Base-by-base conservation (phyloP, 1,284 basidiomycete species). In the Malassezia psittaci region DNA sequence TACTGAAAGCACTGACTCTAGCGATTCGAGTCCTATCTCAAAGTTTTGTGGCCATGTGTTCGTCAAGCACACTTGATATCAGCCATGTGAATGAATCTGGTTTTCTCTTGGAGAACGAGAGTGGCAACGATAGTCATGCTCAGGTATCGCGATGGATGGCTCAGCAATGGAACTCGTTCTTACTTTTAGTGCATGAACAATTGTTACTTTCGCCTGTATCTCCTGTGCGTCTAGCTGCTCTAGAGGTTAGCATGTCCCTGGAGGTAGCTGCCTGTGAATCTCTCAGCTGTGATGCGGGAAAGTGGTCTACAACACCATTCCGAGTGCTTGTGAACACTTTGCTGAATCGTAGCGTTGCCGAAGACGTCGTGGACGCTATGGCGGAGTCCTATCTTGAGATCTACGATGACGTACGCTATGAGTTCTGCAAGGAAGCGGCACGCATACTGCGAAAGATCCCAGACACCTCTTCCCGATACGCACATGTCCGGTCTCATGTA, bases 331-430 rank as follows among this genome's bases (percentile, higher is more conserved):
- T 57, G 9, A 45, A 35, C 37, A 51, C 39, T 2, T 11, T 52
- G n/a, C 29, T 57, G 2, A 37, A 35, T 38, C 38, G 59, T 1
- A 53, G 52, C 8, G 57, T 72, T 0, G 41, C 44, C 2, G 57
- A 62, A n/a, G 72, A 74, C 32, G 57, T 74, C 11, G 38, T 65
- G 3, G 60, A 43, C 12, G 57, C 56, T 24, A 66, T 74, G 10
- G 61, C 63, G 7, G 61, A 69, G 12, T 63, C 60, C 29, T 66
- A 62, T 2, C 42, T 72, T 38, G 62, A 74, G 21, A 57, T 66
- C 45, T 72, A 91, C 72, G 88, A 91, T 62, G 72, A 74, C 72
- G 79, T 96, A 24, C 83, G 91, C 55, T 94, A 87, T 85, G 88
- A 87, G 75, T 94, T 94, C 77, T 81, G 96, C 57, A 82, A 86